A percentile compares a stretch with the other conserved stretches of the same genome.
Evolutionary conservation across 345 rosid genomes (phyloP).

Genomic region (Camelina laxa): DNA sequence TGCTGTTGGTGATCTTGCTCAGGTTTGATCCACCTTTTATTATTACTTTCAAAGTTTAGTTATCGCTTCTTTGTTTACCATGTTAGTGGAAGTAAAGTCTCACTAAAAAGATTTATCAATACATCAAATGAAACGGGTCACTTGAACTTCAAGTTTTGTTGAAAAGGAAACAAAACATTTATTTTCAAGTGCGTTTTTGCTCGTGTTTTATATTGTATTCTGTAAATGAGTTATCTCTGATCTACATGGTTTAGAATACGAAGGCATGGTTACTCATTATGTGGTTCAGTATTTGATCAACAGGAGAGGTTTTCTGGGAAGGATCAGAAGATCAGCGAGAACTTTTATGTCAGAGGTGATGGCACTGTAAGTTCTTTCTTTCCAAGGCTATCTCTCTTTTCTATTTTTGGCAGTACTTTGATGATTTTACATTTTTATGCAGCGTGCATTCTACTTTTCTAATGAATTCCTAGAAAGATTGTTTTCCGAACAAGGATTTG

Average conservation of each 20-base stretch:
- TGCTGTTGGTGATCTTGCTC: constrained; percentile 92
- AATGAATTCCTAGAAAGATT: constrained; percentile 71
- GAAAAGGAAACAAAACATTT: no score
- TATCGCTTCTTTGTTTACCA: background rate
- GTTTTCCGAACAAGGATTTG: constrained; percentile 72
- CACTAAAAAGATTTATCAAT: no score
- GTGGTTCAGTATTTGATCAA: constrained; percentile 29
- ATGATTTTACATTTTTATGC: constrained; percentile 35
- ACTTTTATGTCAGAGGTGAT: constrained; percentile 92
- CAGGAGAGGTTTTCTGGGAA: constrained; percentile 89
- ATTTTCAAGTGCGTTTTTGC: no score
- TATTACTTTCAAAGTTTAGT: background rate
- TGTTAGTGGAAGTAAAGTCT: no score
- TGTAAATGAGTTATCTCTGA: constrained; percentile 2
- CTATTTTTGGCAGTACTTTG: background rate
- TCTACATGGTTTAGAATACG: background rate
- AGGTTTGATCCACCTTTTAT: constrained; percentile 56
- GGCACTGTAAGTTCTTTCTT: constrained; percentile 77
- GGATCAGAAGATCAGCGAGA: constrained; percentile 87
- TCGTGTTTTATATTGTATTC: background rate
- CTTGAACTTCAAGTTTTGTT: no score
- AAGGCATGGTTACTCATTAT: constrained; percentile 16
- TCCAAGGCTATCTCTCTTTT: background rate
- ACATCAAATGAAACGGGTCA: no score
- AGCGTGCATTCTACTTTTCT: constrained; percentile 93